Base-by-base conservation (phyloP, 2,329 filamentous ascomycete species). In the Penicillium sp. region DNA sequence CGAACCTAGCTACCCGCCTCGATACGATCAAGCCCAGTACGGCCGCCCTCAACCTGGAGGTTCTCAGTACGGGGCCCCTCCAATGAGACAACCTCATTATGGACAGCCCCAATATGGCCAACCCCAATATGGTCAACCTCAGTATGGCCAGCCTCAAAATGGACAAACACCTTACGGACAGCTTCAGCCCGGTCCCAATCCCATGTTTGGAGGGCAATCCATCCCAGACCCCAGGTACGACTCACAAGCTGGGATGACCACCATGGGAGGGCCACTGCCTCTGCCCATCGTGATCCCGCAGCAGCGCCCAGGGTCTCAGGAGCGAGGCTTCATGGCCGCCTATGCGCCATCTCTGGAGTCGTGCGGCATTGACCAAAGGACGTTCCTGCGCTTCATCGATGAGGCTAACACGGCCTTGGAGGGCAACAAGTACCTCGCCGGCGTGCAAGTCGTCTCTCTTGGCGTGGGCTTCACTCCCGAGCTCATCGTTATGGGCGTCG, bases 361-460 rank as follows among this genome's bases (percentile, higher is more conserved):
- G n/a, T 38, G 33, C 34, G 50, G 23, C 33, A 53, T 53, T 41
- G 45, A 23, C 50, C 39, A 53, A 53, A 46, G 46, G 36, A 27
- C 39, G 6, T 72, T 72, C 16, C 47, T 72, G 7, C 48, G 58
- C 5, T 73, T 73, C 49, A 57, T 72, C 21, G 55, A 70, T 21
- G 60, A 60, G 29, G 63, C 66, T 53, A 53, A 69, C 16, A 72
- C 74, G 47, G 74, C 75, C 1, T 68, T 73, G 0, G 68, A 76
- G 60, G 72, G 70, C 19, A 72, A 58, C 15, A 70, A 69, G 4
- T 73, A 62, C 57, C 60, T 77, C 25, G 61, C 72, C 16, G 64
- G 75, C 45, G 63, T 77, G 40, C 77, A 78, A 53, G 48, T 75
- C 1, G 72, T 73, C 2, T 74, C 74, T 4, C 65, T 68, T 3